Evolutionary conservation across 1,139 yeast species (phyloP).

Genomic region (Yamadazyma mexicana): DNA sequence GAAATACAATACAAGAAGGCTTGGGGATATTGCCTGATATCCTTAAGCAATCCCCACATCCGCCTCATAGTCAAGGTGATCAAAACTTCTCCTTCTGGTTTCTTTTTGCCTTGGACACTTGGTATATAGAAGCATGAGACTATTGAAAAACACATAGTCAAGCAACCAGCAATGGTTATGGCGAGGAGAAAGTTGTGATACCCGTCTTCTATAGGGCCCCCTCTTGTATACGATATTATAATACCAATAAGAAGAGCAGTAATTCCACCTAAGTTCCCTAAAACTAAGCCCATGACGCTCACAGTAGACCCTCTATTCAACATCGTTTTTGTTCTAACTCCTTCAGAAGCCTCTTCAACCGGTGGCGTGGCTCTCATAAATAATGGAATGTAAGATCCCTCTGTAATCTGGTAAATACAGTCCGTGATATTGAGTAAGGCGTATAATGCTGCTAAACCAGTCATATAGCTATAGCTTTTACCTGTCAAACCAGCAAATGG

Average conservation of each 20-base stretch:
- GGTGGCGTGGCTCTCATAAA: constrained; percentile 35
- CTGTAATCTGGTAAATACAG: constrained; percentile 39
- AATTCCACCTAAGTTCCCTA: constrained; percentile 43
- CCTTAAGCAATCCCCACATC: constrained; percentile 22
- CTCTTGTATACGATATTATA: constrained; percentile 34
- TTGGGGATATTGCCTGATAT: constrained; percentile 32
- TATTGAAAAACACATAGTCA: constrained; percentile 30
- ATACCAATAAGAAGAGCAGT: constrained; percentile 41
- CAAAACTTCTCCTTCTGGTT: constrained; percentile 25
- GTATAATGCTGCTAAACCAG: constrained; percentile 30
- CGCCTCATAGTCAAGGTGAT: constrained; percentile 28
- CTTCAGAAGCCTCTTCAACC: constrained; percentile 23
- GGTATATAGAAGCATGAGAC: constrained; percentile 34
- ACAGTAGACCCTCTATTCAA: constrained; percentile 36
- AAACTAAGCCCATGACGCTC: constrained; percentile 39
- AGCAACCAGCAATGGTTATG: constrained; percentile 41
- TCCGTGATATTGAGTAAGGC: constrained; percentile 30
- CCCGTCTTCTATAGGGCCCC: constrained; percentile 28
- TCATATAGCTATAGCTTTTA: constrained; percentile 23
- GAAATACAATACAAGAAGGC: constrained; percentile 40
- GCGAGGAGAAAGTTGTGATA: constrained; percentile 40
- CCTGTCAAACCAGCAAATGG: constrained; percentile 38
- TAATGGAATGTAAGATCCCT: constrained; percentile 45
- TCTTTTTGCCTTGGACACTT: constrained; percentile 26
- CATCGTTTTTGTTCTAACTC: constrained; percentile 24